These are phyloP conservation scores for Coemansia sp. DNA, from an alignment of 192 early-diverging fungal species.

Conservation along the genomic window DNA sequence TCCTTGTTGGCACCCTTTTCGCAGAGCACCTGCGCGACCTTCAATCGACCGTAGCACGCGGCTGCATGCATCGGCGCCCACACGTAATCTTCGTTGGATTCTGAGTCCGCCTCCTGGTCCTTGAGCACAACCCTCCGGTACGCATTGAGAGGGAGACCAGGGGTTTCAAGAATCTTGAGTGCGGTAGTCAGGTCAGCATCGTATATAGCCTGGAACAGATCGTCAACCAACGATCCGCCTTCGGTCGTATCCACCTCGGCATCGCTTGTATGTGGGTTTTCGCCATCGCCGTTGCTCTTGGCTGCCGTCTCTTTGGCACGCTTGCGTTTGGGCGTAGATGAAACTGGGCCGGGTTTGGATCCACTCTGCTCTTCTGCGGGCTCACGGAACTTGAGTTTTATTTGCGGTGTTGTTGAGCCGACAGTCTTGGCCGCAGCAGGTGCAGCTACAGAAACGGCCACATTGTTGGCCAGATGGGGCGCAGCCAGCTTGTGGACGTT, in stretches of 20 bases:
- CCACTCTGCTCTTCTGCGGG: constrained; percentile 13
- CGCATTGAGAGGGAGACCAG: constrained; percentile 34
- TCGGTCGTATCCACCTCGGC: neutral
- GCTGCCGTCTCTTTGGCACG: constrained; percentile 13
- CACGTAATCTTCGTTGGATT: constrained; percentile 63
- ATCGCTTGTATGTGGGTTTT: neutral
- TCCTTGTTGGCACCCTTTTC: constrained; percentile 76
- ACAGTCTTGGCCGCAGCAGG: neutral
- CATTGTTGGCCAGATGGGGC: too few relatives aligned
- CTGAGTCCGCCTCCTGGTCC: constrained; percentile 40
- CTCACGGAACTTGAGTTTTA: constrained; percentile 38
- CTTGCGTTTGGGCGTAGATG: constrained; percentile 36
- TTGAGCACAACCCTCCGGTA: constrained; percentile 46
- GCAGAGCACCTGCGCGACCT: constrained; percentile 67
- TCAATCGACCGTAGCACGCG: constrained; percentile 71
- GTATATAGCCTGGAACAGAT: constrained; percentile 49
- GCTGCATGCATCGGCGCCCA: constrained; percentile 89
- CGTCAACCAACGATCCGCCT: constrained; percentile 21
- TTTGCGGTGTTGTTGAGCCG: constrained; percentile 5
- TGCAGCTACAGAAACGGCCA: neutral
- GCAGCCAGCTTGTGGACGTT: constrained; percentile 27
- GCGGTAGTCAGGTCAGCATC: constrained; percentile 39
- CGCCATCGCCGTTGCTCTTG: neutral
- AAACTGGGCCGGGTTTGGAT: neutral
- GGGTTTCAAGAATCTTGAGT: constrained; percentile 28